Percentiles rank a stretch among this genome's conserved stretches.
These are phyloP conservation scores for Neonectria punicea DNA, from an alignment of 2,329 filamentous ascomycete genomes.

Conservation along the genomic window DNA sequence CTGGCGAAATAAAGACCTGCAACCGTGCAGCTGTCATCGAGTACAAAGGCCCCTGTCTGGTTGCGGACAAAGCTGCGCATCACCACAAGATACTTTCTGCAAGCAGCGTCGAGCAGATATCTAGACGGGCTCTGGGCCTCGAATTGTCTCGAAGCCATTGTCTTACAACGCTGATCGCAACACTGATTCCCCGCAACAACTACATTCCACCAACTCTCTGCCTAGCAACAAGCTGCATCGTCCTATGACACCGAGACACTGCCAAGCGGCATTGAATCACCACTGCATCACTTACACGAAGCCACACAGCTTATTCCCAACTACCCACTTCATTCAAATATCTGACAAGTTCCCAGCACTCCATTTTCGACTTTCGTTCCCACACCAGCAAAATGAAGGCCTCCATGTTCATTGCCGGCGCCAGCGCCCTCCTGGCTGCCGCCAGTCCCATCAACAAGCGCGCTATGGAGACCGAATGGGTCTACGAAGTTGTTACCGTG, in stretches of 20 bases:
- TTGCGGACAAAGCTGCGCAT: not conserved
- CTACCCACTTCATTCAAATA: constrained; percentile 28
- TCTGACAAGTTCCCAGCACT: constrained; percentile 38
- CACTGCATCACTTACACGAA: constrained; percentile 25
- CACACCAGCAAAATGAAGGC: constrained; percentile 59
- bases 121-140: not conserved
- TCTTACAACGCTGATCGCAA: constrained; percentile 3
- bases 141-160: constrained; percentile 11
- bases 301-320: constrained; percentile 28
- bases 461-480: constrained; percentile 52
- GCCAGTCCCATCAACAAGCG: constrained; percentile 57
- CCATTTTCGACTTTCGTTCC: constrained; percentile 23
- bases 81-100: not conserved
- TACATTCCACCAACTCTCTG: constrained; percentile 4
- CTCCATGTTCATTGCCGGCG: constrained; percentile 56
- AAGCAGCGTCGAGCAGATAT: not conserved
- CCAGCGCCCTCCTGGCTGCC: constrained; percentile 57
- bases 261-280: constrained; percentile 33
- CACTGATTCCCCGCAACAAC: constrained; percentile 3
- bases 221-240: not conserved
- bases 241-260: constrained; percentile 23
- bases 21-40: not conserved
- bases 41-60: not conserved
- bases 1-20: not conserved
- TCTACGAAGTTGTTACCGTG: constrained; percentile 56